Evolutionary conservation across 257 asterid genomes (phyloP), one percentile per base, ranked within the genome.

Genomic region (Solanum arcanum): DNA sequence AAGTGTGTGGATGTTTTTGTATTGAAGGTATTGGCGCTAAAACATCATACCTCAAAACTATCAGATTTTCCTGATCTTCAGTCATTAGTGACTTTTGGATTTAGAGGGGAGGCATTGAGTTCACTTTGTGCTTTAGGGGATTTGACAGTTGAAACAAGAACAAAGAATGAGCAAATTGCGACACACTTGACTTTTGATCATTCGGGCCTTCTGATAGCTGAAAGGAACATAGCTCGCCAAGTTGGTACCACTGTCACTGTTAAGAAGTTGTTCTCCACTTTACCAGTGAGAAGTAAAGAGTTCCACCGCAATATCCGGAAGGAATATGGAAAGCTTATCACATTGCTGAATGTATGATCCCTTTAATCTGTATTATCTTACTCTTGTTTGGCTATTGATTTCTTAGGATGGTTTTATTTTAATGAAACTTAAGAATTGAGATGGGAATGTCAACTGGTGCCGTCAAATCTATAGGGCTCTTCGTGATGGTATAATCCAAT

Each of bases 61-160:
- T 86, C 92, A 85, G 98, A 93, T 87, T 94, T 97, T 90, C 94
- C 93, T 5, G 99, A 95, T 91, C 98, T 97, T 89, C 96, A 93
- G 87, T 91, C 94, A 23, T 86, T 95, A 69, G 90, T 95, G 7
- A 97, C 99, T 41, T 97, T 94, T 86, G 99, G 99, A 37, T 97
- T 97, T 89, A 95, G 99, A 82, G 99, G 99, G 87, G 99, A 97
- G 90, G 99, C 99, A n/a, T 91, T 97, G 97, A 97, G 99, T 87
- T 94, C 99, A 25, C 90, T 97, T 12, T 97, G 99, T 86, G 90
- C 94, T 44, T 86, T 97, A 82, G 99, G 98, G 87, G 98, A 95
- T 70, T 89, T 97, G 86, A 92, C 96, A 1, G 98, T 97, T 80
- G 99, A 97, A 91, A 95, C 99, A 11, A 93, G 96, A 73, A 95